phyloP scores from a whole-genome alignment of 768 basidiomycete species.

The Leccinellum luteum region DNA sequence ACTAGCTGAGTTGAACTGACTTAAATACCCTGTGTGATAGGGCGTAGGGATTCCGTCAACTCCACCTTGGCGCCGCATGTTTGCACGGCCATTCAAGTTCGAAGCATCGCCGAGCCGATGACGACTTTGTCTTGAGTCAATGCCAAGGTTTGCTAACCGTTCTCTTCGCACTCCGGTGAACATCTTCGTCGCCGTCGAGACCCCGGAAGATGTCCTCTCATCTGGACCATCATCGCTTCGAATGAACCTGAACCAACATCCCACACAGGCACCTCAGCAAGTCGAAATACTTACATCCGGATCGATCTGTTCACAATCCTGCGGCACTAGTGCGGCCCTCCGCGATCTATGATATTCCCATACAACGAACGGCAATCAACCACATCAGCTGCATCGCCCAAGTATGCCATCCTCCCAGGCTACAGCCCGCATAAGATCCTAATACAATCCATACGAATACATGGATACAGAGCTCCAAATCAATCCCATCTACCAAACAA shows the following conservation, averaged over 20 bases:
- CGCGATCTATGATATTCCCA: neutral
- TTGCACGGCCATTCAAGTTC: neutral
- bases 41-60: neutral
- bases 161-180: neutral
- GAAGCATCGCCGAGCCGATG: too few species aligned
- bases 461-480: conserved; percentile 4
- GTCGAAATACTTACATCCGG: conserved; percentile 13
- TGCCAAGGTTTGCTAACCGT: neutral
- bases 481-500: neutral
- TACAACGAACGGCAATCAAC: neutral
- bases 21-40: neutral
- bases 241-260: too few species aligned
- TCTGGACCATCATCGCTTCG: too few species aligned
- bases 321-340: conserved; percentile 14
- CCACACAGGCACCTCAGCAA: neutral
- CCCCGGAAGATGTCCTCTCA: too few species aligned
- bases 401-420: neutral
- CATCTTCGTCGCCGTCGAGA: neutral
- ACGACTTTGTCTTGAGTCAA: neutral
- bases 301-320: neutral
- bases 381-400: neutral
- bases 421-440: conserved; percentile 12
- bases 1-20: neutral
- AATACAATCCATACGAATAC: conserved; percentile 14
- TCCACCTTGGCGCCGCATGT: conserved; percentile 23